phyloP scores from a whole-genome alignment of 2,329 filamentous ascomycete genomes.

The Emergomyces pasteurianus region DNA sequence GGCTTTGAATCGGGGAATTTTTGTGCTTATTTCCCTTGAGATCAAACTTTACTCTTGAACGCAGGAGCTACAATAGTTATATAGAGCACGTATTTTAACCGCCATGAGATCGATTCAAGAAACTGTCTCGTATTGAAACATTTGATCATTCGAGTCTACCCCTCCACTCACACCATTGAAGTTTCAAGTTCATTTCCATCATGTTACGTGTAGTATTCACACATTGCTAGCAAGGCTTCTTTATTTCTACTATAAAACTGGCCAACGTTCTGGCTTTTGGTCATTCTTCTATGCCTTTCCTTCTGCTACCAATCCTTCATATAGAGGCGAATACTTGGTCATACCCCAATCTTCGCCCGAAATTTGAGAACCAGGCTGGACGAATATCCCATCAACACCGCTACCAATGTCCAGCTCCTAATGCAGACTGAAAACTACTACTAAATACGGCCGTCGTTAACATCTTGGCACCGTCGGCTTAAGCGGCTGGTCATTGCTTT shows the following conservation, averaged over 20 bases:
- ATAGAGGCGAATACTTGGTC: not conserved
- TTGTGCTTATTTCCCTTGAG: not conserved
- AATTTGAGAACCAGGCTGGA: not conserved
- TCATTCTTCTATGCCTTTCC: not conserved
- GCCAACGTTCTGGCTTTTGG: not conserved
- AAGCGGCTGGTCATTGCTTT: not conserved
- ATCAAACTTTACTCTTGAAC: not conserved
- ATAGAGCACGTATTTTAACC: not conserved
- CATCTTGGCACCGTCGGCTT: not conserved
- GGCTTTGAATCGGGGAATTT: not conserved
- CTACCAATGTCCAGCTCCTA: not conserved
- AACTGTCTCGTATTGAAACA: not conserved
- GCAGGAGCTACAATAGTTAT: not conserved
- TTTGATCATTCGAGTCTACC: not conserved
- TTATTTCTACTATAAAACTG: not conserved
- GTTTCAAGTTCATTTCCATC: not conserved
- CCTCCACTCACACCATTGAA: not conserved
- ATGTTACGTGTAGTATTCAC: not conserved
- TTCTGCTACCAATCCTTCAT: not conserved
- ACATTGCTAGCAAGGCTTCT: not conserved
- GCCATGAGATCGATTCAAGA: not conserved
- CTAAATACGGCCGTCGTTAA: not conserved
- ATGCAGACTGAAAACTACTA: not conserved
- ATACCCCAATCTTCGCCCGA: not conserved
- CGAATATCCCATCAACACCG: not conserved